Base-by-base conservation (phyloP, 208 protist genomes). In the Herpetomonas samuelpessoai region DNA sequence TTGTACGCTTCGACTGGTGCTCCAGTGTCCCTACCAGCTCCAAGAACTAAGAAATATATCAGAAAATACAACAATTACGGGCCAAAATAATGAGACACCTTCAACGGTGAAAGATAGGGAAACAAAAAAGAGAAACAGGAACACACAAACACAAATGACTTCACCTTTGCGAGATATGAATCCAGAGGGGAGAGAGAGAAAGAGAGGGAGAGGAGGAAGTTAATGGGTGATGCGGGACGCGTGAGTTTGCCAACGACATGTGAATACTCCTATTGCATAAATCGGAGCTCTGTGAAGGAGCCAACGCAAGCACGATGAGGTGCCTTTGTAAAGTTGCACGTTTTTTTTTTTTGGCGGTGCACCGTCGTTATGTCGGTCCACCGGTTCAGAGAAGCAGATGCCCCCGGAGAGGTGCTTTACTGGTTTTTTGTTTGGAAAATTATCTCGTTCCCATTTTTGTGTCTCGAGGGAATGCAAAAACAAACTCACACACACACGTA, bases 71-170 rank as follows among this genome's bases (percentile, higher is more conserved):
- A 21, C 18, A 38, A n/a, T n/a, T n/a, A n/a, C n/a, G n/a, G n/a
- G n/a, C n/a, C n/a, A n/a, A n/a, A n/a, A n/a, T n/a, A n/a, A n/a
- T n/a, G n/a, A n/a, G n/a, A n/a, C n/a, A n/a, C 26, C n/a, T 28
- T 22, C 18, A 28, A 21, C 24, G 7, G 45, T 48, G 38, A 44
- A 53, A 27, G 27, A 59, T 16, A 18, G 50, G 35, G 51, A 64
- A 66, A 49, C 10, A 58, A 67, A 56, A 66, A 58, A 65, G 48
- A 65, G 4, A 35, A 3, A 41, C 19, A 65, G 35, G 12, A 54
- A 41, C 19, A 55, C 26, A 51, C 22, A 62, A 2, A 27, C 57
- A 38, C 39, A 30, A 55, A 12, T n/a, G n/a, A n/a, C n/a, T n/a
- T n/a, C n/a, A 54, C 2, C 31, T 18, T 31, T 30, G 45, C 19